Evolutionary conservation across 1,284 basidiomycete genomes (phyloP), one percentile per base, ranked within the genome.

Genomic region (Pholiota adiposa): DNA sequence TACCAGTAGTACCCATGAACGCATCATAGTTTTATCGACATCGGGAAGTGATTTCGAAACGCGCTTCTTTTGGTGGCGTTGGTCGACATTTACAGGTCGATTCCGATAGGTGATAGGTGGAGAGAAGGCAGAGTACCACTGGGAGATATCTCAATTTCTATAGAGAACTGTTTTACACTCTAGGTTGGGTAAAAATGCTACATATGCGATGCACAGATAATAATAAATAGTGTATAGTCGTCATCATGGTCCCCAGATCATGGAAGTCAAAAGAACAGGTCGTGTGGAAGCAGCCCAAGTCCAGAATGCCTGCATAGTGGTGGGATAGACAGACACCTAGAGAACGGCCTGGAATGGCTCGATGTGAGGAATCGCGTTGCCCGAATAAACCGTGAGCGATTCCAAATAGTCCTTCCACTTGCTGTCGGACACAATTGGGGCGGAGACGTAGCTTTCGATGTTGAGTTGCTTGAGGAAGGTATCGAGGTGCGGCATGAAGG

Each of bases 351-450:
- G 75, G 53, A 75, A 67, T n/a, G 67, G 69, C 48, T 71, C 69
- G 36, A 69, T 60, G 55, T 74, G 67, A 40, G 74, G 70, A 50
- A 70, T 57, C 1, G 79, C 77, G 38, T 72, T 73, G 3, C 81
- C 80, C 43, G 72, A 73, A 65, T 77, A 77, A 8, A 75, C 73
- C n/a, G 79, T 71, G 49, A 83, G 66, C 5, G 63, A 62, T 4
- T 63, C 63, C 14, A 77, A 61, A 66, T 82, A 83, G n/a, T 68
- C 63, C 61, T 84, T 83, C 83, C 82, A 84, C 12, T 71, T 60
- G 16, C 67, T 71, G 59, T 83, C 82, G 29, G 79, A 79, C n/a
- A 82, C 74, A 58, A 84, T 83, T 29, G 82, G 82, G 19, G 82
- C 81, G 46, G 73, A 74, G 46, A 83, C 78, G 58, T 83, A 82